Conservation (phyloP, 2,329 filamentous ascomycete genomes). For the Aspergillus sclerotialis region DNA sequence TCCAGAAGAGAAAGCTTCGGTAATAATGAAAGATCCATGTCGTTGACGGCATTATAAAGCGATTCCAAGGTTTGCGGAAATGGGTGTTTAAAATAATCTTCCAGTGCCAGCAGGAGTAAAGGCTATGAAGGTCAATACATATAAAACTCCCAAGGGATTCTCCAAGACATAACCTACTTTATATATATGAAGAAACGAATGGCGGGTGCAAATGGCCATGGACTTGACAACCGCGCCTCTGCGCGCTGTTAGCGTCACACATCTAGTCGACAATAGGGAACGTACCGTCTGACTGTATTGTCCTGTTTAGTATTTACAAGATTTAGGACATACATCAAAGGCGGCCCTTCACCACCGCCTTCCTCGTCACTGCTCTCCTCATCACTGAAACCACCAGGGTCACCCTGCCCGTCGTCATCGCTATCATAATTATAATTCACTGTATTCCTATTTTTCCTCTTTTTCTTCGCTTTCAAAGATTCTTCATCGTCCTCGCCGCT, state of each 20-base stretch:
- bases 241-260: constrained; percentile 4
- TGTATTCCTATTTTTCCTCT: constrained; percentile 39
- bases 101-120: constrained; percentile 77
- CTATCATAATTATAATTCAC: constrained; percentile 41
- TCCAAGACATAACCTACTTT: constrained; percentile 53
- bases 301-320: constrained; percentile 98
- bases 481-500: constrained; percentile 74
- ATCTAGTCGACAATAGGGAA: background rate
- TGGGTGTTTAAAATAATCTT: constrained; percentile 94
- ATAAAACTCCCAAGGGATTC: constrained; percentile 9
- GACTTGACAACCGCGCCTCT: constrained; percentile 93
- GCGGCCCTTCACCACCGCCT: constrained; percentile 71
- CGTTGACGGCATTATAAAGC: constrained; percentile 87
- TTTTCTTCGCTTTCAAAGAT: constrained; percentile 38
- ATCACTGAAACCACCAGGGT: too few relatives aligned
- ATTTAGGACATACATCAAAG: constrained; percentile 93
- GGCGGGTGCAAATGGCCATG: constrained; percentile 97
- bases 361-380: constrained; percentile 50
- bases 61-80: constrained; percentile 79
- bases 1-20: constrained; percentile 78
- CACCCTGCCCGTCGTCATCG: constrained; percentile 42
- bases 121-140: constrained; percentile 48
- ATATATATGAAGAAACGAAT: constrained; percentile 97
- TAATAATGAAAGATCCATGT: constrained; percentile 93
- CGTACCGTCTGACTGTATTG: constrained; percentile 69